Evolutionary conservation across 768 basidiomycete genomes (phyloP), one percentile per base, ranked within the genome.

Genomic region (Hortiboletus campestris): DNA sequence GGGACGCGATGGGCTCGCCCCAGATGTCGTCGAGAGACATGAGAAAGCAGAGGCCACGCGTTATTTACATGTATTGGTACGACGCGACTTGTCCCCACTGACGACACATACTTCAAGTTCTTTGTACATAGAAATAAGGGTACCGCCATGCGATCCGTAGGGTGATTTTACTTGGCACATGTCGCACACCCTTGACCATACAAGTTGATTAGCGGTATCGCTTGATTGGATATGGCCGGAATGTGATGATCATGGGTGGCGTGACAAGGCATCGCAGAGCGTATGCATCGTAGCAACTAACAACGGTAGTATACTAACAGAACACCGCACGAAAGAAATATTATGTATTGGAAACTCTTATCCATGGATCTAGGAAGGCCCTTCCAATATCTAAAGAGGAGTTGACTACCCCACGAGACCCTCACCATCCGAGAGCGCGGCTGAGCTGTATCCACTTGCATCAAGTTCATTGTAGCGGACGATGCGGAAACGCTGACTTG

Each of bases 401-500:
- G 14, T 17, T 17, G 19, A 35, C 51, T 66, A 79, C 17, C 76
- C 75, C 49, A 75, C 55, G 32, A 81, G 71, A 36, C 81, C 81
- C 69, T 84, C 83, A 4, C 81, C 80, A 51, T 84, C 84, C 7
- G 82, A 84, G 39, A 78, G 73, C 2, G 82, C 81, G 0, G 84
- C 78, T 44, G 81, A 82, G 59, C 81, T 83, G 48, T 76, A 77
- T 28, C 81, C 81, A 51, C 77, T 77, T 9, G 62, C 68, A 3
- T 66, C 62, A 0, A 86, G 71, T 64, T 86, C 85, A 39, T 72
- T 80, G 57, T 84, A 85, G 19, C 77, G 76, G 8, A 84, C 82
- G 58, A 92, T 86, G 56, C 82, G 82, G 36, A 89, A 78, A 25
- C 83, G 78, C 64, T 92, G 89, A 52, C 81, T 82, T 1, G 89